Conservation (phyloP, 495 filamentous ascomycete genomes). For the Trichocladium antarcticum region DNA sequence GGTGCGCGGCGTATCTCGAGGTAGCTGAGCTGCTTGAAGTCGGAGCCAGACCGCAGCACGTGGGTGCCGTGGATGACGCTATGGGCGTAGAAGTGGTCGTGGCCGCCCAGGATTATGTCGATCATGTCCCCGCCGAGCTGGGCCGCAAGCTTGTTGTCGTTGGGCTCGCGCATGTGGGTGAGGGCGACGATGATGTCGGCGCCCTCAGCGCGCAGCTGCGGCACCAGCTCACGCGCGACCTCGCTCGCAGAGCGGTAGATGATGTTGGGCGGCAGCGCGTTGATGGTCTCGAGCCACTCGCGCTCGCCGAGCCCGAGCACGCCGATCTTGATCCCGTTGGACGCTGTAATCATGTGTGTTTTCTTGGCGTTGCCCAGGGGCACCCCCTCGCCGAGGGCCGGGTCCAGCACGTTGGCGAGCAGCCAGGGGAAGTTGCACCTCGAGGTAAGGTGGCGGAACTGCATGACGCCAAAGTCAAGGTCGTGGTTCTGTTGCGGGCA, state of each 20-base stretch:
- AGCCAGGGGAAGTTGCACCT: conserved; percentile 85
- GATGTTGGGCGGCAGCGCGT: conserved; percentile 65
- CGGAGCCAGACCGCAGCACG: conserved; percentile 69
- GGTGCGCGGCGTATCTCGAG: conserved; percentile 55
- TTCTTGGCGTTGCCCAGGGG: conserved; percentile 60
- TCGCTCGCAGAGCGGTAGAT: conserved; percentile 65
- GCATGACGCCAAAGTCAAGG: conserved; percentile 80
- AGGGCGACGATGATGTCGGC: conserved; percentile 72
- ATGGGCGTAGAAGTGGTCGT: conserved; percentile 82
- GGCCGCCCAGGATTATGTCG: conserved; percentile 77
- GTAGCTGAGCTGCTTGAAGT: conserved; percentile 87
- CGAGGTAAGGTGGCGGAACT: conserved; percentile 58
- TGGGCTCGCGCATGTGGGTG: conserved; percentile 78
- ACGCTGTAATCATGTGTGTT: conserved; percentile 59
- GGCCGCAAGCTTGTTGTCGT: conserved; percentile 68
- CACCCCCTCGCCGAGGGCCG: conserved; percentile 55
- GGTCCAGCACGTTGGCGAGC: conserved; percentile 72
- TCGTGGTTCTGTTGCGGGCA: conserved; percentile 57
- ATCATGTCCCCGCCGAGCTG: conserved; percentile 52
- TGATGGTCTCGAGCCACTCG: conserved; percentile 76
- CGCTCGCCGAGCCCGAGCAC: conserved; percentile 73
- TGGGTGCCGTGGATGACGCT: conserved; percentile 64
- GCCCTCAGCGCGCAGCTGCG: conserved; percentile 58
- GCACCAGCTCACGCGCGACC: conserved; percentile 60
- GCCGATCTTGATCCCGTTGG: conserved; percentile 76